Evolutionary conservation across 2,329 filamentous ascomycete species (phyloP).

Genomic region (Triangularia verruculosa): DNA sequence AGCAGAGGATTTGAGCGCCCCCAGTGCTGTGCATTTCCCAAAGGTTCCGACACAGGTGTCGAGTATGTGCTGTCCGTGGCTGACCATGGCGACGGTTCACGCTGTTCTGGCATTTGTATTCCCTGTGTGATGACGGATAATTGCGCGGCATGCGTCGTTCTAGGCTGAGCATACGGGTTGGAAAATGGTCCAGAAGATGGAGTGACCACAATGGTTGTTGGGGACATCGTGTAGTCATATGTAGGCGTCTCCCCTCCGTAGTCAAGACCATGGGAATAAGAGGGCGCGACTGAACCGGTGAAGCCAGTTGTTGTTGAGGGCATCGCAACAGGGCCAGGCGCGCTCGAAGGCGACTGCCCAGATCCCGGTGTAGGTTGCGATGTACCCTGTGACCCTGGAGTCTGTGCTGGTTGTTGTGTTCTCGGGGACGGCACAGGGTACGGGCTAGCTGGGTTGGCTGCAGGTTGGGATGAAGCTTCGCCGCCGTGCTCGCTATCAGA

Average conservation of each 20-base stretch:
- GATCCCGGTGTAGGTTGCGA: conserved; percentile 5
- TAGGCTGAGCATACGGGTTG: conserved; percentile 27
- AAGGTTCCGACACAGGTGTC: conserved; percentile 41
- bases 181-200: conserved; percentile 16
- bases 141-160: conserved; percentile 29
- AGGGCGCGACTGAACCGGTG: too few relatives aligned
- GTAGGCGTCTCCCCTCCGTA: conserved; percentile 5
- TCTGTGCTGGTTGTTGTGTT: conserved; percentile 8
- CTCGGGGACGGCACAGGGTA: conserved; percentile 28
- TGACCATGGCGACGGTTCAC: conserved; percentile 43
- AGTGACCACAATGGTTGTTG: conserved; percentile 16
- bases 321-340: conserved; percentile 9
- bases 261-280: too few relatives aligned
- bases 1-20: conserved; percentile 30
- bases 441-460: conserved; percentile 29
- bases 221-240: conserved; percentile 16
- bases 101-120: conserved; percentile 30
- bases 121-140: conserved; percentile 30
- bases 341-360: not conserved
- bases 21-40: conserved; percentile 27
- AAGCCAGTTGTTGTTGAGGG: conserved; percentile 13
- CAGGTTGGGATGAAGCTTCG: conserved; percentile 36
- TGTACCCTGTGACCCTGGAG: conserved; percentile 6
- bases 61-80: conserved; percentile 49
- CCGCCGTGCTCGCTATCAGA: conserved; percentile 43